These are phyloP conservation scores for Coemansia sp. DNA, from an alignment of 192 early-diverging fungal genomes.

Conservation along the genomic window DNA sequence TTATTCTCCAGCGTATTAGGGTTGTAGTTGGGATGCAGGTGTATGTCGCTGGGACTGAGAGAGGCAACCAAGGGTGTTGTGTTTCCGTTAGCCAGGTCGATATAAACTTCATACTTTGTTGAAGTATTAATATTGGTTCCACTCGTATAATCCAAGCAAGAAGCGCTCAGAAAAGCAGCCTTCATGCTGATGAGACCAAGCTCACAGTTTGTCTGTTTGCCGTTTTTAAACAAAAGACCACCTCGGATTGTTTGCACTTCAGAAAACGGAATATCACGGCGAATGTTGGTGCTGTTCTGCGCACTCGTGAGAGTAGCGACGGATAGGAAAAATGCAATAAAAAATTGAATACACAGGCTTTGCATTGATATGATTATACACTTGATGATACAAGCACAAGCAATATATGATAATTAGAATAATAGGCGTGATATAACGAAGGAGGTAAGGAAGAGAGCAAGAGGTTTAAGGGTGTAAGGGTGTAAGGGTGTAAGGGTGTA, in stretches of 20 bases:
- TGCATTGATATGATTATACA: too few species aligned
- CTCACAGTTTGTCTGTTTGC: not conserved
- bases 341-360: too few species aligned
- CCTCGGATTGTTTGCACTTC: not conserved
- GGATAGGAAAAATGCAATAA: too few species aligned
- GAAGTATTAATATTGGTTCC: not conserved
- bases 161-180: not conserved
- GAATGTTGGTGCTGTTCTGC: not conserved
- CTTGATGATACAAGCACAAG: too few species aligned
- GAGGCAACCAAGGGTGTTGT: not conserved
- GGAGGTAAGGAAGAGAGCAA: too few species aligned
- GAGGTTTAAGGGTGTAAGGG: too few species aligned
- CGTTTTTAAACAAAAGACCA: slow-evolving; percentile 1
- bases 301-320: not conserved
- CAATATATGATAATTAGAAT: too few species aligned
- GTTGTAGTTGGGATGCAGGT: not conserved
- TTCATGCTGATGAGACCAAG: not conserved
- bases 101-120: not conserved
- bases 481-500: too few species aligned
- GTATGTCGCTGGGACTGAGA: not conserved
- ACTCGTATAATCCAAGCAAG: not conserved
- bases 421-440: too few species aligned
- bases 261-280: not conserved
- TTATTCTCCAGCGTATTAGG: too few species aligned
- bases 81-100: not conserved